Evolutionary conservation across 176 grass and related monocot genomes (phyloP).

Genomic region (Oryza coarctata): DNA sequence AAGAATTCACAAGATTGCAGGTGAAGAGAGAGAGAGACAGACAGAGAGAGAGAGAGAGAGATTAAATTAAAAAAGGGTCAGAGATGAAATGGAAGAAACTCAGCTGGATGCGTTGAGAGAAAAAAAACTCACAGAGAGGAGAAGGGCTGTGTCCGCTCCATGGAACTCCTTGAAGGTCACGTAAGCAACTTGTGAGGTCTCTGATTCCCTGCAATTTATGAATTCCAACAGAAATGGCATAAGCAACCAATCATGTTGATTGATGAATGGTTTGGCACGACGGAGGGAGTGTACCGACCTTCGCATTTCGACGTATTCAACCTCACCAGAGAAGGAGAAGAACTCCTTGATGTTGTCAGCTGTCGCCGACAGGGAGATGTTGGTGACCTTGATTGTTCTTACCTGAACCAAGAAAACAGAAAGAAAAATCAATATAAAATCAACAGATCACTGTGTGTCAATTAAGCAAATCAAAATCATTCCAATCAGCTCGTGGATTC

Average conservation of each 20-base stretch:
- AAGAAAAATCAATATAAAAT: background rate
- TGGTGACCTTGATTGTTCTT: slow-evolving; percentile 48
- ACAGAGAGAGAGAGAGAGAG: too few relatives aligned
- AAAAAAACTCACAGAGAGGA: background rate
- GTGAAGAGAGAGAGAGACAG: background rate
- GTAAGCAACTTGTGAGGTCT: slow-evolving; percentile 28
- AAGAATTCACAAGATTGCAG: background rate
- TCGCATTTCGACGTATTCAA: slow-evolving; percentile 50
- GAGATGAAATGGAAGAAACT: background rate
- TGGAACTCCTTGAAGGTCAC: slow-evolving; percentile 56
- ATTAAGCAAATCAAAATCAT: background rate
- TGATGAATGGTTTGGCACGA: background rate
- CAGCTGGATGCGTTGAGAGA: background rate
- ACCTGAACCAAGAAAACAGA: slow-evolving; percentile 17
- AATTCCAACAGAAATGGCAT: background rate
- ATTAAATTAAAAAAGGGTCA: background rate
- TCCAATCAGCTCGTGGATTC: background rate
- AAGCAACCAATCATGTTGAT: background rate
- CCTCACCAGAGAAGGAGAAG: slow-evolving; percentile 56
- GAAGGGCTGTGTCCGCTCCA: slow-evolving; percentile 43
- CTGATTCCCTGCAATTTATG: slow-evolving; percentile 18
- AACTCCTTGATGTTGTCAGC: slow-evolving; percentile 47
- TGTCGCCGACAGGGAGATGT: slow-evolving; percentile 23
- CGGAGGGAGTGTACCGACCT: slow-evolving; percentile 5
- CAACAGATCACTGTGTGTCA: too few relatives aligned